Conservation (phyloP, 345 rosid species). For the Moricandia arvensis region DNA sequence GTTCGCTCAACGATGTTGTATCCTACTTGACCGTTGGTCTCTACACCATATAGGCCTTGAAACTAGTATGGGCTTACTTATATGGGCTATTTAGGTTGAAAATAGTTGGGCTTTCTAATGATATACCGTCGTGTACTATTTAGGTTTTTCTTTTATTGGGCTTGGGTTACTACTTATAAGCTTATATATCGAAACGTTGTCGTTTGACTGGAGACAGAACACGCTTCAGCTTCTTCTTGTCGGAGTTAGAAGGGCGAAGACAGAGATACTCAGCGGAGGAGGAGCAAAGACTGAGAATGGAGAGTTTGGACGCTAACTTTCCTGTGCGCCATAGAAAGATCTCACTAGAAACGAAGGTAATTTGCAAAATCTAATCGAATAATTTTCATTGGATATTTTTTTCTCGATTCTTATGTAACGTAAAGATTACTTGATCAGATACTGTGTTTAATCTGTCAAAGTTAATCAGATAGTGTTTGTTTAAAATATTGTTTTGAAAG, state of each 20-base stretch:
- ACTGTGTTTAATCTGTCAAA: neutral
- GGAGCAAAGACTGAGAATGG: neutral
- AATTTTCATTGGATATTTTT: neutral
- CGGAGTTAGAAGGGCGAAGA: neutral
- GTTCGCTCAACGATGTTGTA: conserved; percentile 18
- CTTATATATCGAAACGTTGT: neutral
- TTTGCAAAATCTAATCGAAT: neutral
- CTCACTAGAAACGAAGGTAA: conserved; percentile 54
- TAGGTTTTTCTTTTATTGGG: neutral
- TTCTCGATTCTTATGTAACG: neutral
- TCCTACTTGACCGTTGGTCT: conserved; percentile 28
- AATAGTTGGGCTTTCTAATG: neutral
- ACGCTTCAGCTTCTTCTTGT: neutral
- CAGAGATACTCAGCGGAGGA: neutral
- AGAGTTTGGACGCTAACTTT: neutral
- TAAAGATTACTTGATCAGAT: neutral
- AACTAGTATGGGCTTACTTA: neutral
- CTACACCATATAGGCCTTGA: neutral
- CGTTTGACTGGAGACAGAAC: neutral
- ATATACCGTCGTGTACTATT: neutral
- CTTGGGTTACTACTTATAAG: neutral
- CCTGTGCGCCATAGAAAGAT: conserved; percentile 51
- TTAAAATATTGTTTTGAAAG: conserved; percentile 34
- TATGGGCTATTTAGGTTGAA: neutral
- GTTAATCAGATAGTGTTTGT: conserved; percentile 1